Base-by-base conservation (phyloP, 2,329 filamentous ascomycete genomes). In the Sodiomyces alkalinus region DNA sequence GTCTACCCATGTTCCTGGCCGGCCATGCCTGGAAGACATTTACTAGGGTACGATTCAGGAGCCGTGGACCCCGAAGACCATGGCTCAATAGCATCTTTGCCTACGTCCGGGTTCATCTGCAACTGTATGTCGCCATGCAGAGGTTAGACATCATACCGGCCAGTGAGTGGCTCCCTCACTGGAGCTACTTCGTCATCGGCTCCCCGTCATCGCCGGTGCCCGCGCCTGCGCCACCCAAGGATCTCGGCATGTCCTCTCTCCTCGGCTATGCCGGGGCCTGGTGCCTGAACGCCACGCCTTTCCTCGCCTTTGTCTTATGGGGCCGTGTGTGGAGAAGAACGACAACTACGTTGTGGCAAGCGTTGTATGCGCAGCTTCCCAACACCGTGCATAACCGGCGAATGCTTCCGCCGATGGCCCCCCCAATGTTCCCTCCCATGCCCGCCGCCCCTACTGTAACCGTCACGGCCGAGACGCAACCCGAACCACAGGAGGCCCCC, bases 111-210 rank as follows among this genome's bases (percentile, higher is more conserved):
- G 49, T 61, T 7, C 66, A 72, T 36, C 39, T 72, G 1, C 60
- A 68, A 28, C 42, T 68, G 4, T 68, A 58, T 36, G 49, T 59
- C n/a, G 58, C 60, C 14, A 46, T 72, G 24, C 67, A 72, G 36
- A 54, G 63, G 26, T 46, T 66, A 6, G 60, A 60, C 6, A 45
- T 73, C 10, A 47, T 62, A 23, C 47, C 62, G 0, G 43, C 48
- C 9, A 50, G 38, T 9, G 48, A 47, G 6, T 49, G 45, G 45
- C 44, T 71, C 3, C 68, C 68, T 0, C 45, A 41, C 6, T 48
- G 50, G 20, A 51, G 44, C 5, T 74, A 62, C 42, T 71, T 71
- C 37, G 41, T 73, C 12, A 68, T 68, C 1, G 72, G 70, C 26
- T 60, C 62, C 9, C 40, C 49, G 6, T 46, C 55, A 9, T 72